phyloP scores from a whole-genome alignment of 1,284 basidiomycete species.

The Cryptococcus maquisensis region DNA sequence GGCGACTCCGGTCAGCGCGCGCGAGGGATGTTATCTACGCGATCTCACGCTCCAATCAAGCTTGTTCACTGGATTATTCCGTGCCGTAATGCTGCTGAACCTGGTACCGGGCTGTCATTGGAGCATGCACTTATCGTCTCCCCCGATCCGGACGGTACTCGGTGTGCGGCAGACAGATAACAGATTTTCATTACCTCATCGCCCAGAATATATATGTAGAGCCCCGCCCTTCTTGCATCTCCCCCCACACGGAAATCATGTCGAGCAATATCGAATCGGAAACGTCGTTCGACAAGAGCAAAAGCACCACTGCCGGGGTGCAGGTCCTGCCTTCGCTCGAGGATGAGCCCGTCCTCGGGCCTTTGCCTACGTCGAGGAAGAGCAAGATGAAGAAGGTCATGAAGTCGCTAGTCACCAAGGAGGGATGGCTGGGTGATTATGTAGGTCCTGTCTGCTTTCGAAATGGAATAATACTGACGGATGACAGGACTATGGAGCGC shows the following conservation, averaged over 20 bases:
- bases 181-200: not conserved
- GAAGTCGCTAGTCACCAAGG: conserved; percentile 18
- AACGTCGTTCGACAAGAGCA: conserved; percentile 2
- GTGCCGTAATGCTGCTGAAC: too few relatives aligned
- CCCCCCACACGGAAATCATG: not conserved
- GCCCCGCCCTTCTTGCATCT: not conserved
- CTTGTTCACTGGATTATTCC: too few relatives aligned
- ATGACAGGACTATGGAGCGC: conserved; percentile 22
- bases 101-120: too few relatives aligned
- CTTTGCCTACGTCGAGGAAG: conserved; percentile 5
- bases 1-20: too few relatives aligned
- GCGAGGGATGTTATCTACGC: too few relatives aligned
- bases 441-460: conserved; percentile 9
- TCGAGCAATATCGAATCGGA: conserved; percentile 8
- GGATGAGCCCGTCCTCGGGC: conserved; percentile 6
- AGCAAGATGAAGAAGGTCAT: conserved; percentile 8
- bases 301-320: not conserved
- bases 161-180: too few relatives aligned
- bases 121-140: too few relatives aligned
- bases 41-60: too few relatives aligned
- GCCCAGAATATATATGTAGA: not conserved
- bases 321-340: conserved; percentile 5
- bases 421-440: conserved; percentile 34
- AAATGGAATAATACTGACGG: not conserved
- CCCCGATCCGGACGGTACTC: too few relatives aligned